Conservation (phyloP, 2,329 filamentous ascomycete genomes). For the Penicillium paneum region DNA sequence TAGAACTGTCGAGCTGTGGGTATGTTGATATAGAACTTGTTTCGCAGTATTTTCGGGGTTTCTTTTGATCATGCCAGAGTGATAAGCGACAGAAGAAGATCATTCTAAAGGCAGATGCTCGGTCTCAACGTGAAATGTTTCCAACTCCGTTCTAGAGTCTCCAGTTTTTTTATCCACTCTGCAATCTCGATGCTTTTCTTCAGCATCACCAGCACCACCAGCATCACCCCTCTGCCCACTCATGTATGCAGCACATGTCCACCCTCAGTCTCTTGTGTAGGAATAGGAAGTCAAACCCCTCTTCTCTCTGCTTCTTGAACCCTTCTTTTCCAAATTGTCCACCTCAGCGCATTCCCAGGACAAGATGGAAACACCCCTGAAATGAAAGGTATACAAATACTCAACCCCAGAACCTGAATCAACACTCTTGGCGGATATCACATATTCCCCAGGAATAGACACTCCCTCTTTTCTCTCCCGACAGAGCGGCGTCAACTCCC, state of each 20-base stretch:
- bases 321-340: neutral
- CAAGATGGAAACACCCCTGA: conserved; percentile 28
- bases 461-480: neutral
- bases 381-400: conserved; percentile 24
- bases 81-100: too few species aligned
- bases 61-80: too few species aligned
- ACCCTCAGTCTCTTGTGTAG: neutral
- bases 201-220: neutral
- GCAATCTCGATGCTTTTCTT: neutral
- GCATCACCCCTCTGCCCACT: too few species aligned
- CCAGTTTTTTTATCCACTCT: neutral
- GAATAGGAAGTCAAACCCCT: neutral
- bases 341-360: conserved; percentile 19
- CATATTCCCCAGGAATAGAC: conserved; percentile 10
- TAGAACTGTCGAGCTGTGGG: neutral
- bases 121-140: too few species aligned
- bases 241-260: neutral
- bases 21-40: neutral
- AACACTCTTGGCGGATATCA: conserved; percentile 12
- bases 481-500: conserved; percentile 7
- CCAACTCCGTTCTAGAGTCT: neutral
- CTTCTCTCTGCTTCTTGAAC: neutral
- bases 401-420: neutral
- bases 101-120: too few species aligned
- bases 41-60: too few species aligned